Evolutionary conservation across 768 basidiomycete species (phyloP).

Genomic region (Hypholoma fasciculare): DNA sequence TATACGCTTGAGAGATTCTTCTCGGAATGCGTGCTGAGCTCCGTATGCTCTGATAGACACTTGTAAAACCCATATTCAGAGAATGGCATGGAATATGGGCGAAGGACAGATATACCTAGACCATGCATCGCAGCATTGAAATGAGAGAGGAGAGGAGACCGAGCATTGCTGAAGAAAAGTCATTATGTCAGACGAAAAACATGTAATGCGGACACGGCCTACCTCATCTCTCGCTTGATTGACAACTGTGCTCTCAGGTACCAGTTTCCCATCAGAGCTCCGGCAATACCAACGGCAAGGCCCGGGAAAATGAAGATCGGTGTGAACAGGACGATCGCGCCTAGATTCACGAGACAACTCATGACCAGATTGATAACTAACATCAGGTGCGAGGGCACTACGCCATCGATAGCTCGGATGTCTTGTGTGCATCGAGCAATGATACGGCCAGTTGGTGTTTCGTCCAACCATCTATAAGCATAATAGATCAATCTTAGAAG

Average conservation of each 20-base stretch:
- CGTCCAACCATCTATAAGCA: conserved; percentile 30
- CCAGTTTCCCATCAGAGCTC: conserved; percentile 38
- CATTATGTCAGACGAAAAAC: not conserved
- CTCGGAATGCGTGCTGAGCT: conserved; percentile 47
- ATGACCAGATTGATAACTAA: conserved; percentile 29
- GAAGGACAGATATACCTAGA: conserved; percentile 31
- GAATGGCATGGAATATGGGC: not conserved
- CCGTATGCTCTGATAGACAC: conserved; percentile 66
- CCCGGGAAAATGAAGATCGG: conserved; percentile 46
- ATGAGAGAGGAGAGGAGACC: conserved; percentile 19
- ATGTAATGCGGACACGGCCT: not conserved
- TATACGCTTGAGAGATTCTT: conserved; percentile 46
- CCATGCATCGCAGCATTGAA: conserved; percentile 48
- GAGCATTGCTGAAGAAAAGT: conserved; percentile 15
- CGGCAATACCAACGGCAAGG: conserved; percentile 38
- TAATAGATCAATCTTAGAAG: not conserved
- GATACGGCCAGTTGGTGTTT: conserved; percentile 14
- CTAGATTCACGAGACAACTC: conserved; percentile 24
- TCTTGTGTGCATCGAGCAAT: conserved; percentile 21
- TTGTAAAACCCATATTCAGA: conserved; percentile 10
- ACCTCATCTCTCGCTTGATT: conserved; percentile 41
- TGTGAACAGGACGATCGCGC: conserved; percentile 39
- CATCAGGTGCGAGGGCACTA: not conserved
- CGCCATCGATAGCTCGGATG: conserved; percentile 46
- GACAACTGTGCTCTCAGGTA: conserved; percentile 45